Conservation (phyloP, 306 rosid genomes). For the Glycyrrhiza uralensis region DNA sequence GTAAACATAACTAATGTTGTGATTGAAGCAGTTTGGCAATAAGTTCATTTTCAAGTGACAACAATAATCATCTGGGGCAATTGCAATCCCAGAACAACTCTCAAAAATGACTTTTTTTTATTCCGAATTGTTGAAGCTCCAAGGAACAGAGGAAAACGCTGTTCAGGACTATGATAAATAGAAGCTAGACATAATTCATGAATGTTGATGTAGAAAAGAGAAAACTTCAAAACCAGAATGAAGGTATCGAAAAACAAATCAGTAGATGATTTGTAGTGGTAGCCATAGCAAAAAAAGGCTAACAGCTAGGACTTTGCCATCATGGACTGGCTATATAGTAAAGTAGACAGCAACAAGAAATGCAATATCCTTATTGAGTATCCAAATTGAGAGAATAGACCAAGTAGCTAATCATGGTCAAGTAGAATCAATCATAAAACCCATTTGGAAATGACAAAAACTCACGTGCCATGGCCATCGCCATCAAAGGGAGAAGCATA, state of each 20-base stretch:
- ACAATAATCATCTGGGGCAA: background rate
- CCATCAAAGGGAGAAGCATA: constrained; percentile 97
- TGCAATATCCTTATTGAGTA: background rate
- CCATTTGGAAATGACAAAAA: constrained; percentile 19
- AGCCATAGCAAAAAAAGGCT: background rate
- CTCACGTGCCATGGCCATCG: constrained; percentile 99
- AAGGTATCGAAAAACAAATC: background rate
- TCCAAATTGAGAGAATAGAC: background rate
- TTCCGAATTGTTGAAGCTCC: background rate
- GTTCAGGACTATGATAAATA: background rate
- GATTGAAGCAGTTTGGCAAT: background rate
- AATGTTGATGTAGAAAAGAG: background rate
- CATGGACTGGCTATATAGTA: constrained; percentile 9
- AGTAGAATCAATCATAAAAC: background rate
- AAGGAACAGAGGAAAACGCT: background rate
- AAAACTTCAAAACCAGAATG: constrained; percentile 3
- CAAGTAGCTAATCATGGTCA: background rate
- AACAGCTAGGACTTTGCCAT: background rate
- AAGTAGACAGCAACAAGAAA: background rate
- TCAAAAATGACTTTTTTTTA: background rate
- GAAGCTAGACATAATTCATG: background rate
- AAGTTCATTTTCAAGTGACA: constrained; percentile 12
- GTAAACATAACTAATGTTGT: background rate
- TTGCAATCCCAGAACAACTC: background rate
- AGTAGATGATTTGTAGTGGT: background rate